Conservation (phyloP, 192 early-diverging fungal species). For the Coemansia sp. region DNA sequence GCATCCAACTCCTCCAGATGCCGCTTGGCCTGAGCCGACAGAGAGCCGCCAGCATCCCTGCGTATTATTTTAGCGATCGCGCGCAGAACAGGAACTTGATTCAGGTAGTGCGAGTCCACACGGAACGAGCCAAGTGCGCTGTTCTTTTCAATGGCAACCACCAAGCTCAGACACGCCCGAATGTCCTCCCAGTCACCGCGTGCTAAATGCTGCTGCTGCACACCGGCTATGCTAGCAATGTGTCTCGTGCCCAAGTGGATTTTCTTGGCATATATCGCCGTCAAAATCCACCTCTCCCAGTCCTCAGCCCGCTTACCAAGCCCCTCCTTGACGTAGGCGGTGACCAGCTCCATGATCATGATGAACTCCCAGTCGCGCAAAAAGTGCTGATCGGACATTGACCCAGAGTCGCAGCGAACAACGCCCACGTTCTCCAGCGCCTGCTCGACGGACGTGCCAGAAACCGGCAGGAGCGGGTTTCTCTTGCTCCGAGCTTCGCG, state of each 20-base stretch:
- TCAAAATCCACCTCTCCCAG: conserved; percentile 40
- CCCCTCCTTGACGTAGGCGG: conserved; percentile 24
- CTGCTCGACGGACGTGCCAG: neutral
- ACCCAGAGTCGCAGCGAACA: neutral
- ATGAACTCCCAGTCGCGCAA: conserved; percentile 34
- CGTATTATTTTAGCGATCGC: neutral
- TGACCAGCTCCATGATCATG: conserved; percentile 30
- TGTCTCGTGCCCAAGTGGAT: conserved; percentile 18
- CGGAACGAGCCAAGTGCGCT: neutral
- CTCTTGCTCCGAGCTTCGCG: neutral
- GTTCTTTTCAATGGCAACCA: conserved; percentile 21
- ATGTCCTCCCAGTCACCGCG: conserved; percentile 13
- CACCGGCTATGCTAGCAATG: neutral
- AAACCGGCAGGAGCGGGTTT: conserved; percentile 17
- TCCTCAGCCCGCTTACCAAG: neutral
- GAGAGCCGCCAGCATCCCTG: neutral
- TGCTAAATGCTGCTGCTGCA: conserved; percentile 18
- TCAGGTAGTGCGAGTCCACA: neutral
- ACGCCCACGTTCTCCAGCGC: conserved; percentile 8
- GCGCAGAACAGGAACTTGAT: neutral
- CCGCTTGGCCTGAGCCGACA: neutral
- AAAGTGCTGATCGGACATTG: conserved; percentile 8
- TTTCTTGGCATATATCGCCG: neutral
- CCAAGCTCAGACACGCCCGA: conserved; percentile 13
- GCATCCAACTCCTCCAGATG: conserved; percentile 10